A percentile compares a stretch with the other conserved stretches of the same genome.
These are phyloP conservation scores for Boletus reticuloceps DNA, from an alignment of 768 basidiomycete species.

Conservation along the genomic window DNA sequence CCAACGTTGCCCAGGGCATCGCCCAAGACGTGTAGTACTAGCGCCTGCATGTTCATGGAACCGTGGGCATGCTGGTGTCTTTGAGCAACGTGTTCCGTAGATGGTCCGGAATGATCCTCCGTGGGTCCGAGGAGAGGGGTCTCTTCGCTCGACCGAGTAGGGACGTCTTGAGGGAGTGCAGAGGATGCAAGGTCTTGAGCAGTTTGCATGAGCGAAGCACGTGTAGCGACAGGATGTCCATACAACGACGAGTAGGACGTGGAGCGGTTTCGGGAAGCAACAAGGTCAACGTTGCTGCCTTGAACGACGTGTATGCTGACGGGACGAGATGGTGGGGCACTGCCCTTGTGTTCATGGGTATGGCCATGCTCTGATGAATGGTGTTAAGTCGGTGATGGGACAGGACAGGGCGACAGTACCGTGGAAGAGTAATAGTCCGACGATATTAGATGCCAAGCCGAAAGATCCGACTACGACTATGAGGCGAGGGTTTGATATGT, in stretches of 20 bases:
- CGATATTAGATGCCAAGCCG: constrained; percentile 87
- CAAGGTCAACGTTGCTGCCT: constrained; percentile 16
- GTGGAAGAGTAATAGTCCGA: constrained; percentile 94
- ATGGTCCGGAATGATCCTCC: not conserved
- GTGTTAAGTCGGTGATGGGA: constrained; percentile 7
- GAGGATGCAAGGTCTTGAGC: constrained; percentile 74
- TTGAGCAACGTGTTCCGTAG: constrained; percentile 13
- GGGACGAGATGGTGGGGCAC: constrained; percentile 35
- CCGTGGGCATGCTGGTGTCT: constrained; percentile 46
- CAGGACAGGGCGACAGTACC: constrained; percentile 46
- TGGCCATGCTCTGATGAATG: constrained; percentile 61
- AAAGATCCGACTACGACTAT: constrained; percentile 88
- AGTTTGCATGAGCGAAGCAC: constrained; percentile 72
- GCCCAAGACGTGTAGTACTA: constrained; percentile 91
- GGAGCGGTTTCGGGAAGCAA: constrained; percentile 33
- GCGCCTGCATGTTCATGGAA: constrained; percentile 98
- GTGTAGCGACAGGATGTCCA: constrained; percentile 70
- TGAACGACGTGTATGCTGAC: constrained; percentile 35
- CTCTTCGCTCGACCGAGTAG: constrained; percentile 33
- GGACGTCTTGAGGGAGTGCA: constrained; percentile 6
- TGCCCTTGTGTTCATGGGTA: constrained; percentile 44
- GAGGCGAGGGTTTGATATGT: constrained; percentile 85
- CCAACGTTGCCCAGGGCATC: constrained; percentile 98
- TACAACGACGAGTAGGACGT: constrained; percentile 62
- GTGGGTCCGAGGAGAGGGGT: constrained; percentile 41